Evolutionary conservation across 176 grass and related monocot genomes (phyloP), one percentile per base, ranked within the genome.

Genomic region (Poa annua): DNA sequence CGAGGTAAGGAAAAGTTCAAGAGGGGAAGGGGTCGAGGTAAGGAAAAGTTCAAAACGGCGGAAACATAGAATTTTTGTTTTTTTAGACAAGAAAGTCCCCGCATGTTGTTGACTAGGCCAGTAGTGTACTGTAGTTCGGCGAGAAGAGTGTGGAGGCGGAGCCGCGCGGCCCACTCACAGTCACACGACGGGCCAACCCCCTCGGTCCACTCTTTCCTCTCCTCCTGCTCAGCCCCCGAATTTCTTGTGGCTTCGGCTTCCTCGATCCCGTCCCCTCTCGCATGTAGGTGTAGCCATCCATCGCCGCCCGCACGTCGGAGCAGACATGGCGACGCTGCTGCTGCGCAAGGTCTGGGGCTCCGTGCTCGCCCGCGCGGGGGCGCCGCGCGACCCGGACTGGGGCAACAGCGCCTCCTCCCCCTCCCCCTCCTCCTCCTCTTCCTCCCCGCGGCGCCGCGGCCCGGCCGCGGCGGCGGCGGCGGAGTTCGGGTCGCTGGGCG

Each of bases 321-420:
- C 59, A 13, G 35, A 35, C 81, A 97, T 94, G 95, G 84, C 88
- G 92, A 76, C 88, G 76, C 67, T 76, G 64, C 78, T 92, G 57
- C 88, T 94, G 39, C 90, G 91, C 80, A 97, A 84, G 82, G 90
- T 94, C 48, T 93, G 90, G 86, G 84, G 86, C 17, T 77, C 92
- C 47, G 88, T 97, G n/a, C 89, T 90, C 10, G 68, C 65, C 74
- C 85, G 86, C 57, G 77, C 89, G 2, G 76, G 38, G 55, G 11
- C 66, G 12, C 48, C 75, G 66, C 72, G 61, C 21, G 80, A 52
- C 36, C 34, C 26, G 34, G 74, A 29, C 33, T 8, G 33, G 65
- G 34, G 1, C 29, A 29, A 29, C 29, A 29, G 29, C 65, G 12
- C 33, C 64, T 35, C 66, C 65, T 39, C 78, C 16, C 9, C 63